Base-by-base conservation (phyloP, 2,329 filamentous ascomycete species). In the Colletotrichum brevisporum region DNA sequence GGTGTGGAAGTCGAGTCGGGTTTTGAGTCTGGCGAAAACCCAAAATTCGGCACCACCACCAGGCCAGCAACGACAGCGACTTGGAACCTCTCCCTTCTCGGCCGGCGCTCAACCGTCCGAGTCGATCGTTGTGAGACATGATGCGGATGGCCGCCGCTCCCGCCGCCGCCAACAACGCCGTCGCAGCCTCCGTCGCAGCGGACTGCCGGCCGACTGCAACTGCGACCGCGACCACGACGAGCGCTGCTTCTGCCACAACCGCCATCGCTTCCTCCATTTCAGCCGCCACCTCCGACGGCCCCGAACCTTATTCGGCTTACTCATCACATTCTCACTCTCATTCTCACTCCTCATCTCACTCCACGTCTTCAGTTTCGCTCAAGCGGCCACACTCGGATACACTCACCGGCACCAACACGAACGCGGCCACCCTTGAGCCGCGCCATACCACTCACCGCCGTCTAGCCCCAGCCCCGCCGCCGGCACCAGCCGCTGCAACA, bases 61-160 rank as follows among this genome's bases (percentile, higher is more conserved):
- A 10, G 31, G 10, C 31, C 31, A 10, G 31, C 31, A 36, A 36
- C 31, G 31, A 10, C 31, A 36, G 31, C 31, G 31, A 36, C 8
- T 10, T 36, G 8, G 31, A 36, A 24, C 21, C 31, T 36, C 31
- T 36, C 31, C 10, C 31, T 31, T 31, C 31, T 36, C 31, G 31
- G 31, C 31, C 31, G 31, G 31, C 31, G 31, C 31, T 36, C 31
- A 36, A 36, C 31, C 31, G 31, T 10, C 31, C 31, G 31, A 8
- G 31, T 36, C 6, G 16, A 18, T 16, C 18, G 45, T 47, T 47
- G 51, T 69, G 62, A 69, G 67, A 69, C 67, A 69, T 55, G 62
- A 69, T 69, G 67, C 67, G 67, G 62, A 67, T 69, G 67, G 55
- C 62, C 55, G 67, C 62, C 41, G 52, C 36, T 45, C 36, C 59